A percentile compares a stretch with the other conserved stretches of the same genome.
Conservation (phyloP, 2,329 filamentous ascomycete species). For the Colletotrichum abscissum region DNA sequence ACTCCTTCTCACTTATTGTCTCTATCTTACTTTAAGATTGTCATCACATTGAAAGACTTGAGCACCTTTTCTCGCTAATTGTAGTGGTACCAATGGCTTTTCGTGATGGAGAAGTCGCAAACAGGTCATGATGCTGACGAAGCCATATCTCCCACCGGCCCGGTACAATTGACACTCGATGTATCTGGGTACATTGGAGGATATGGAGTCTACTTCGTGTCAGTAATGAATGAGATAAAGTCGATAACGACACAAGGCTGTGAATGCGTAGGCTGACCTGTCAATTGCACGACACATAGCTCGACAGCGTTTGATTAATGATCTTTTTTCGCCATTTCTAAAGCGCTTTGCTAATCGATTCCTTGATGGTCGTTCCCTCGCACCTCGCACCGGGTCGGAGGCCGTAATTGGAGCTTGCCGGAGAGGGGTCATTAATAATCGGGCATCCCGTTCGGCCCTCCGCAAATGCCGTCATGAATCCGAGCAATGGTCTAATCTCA, state of each 20-base stretch:
- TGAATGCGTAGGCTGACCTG: not conserved
- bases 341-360: not conserved
- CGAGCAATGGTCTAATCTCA: slow-evolving; percentile 29
- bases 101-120: not conserved
- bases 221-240: not conserved
- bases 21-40: no score
- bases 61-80: no score
- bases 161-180: no score
- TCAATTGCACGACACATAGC: not conserved
- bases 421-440: slow-evolving; percentile 29
- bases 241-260: not conserved
- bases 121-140: not conserved
- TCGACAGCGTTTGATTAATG: not conserved
- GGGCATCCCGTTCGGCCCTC: slow-evolving; percentile 22
- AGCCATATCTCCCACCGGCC: not conserved
- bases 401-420: slow-evolving; percentile 16
- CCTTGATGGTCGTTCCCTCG: not conserved
- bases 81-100: not conserved
- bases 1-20: not conserved
- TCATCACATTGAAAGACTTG: no score
- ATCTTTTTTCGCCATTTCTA: not conserved
- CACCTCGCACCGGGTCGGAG: not conserved
- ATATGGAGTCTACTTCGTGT: not conserved
- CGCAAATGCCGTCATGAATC: slow-evolving; percentile 30
- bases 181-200: not conserved